Percentiles rank a stretch among this genome's conserved stretches.
Conservation (phyloP, 306 rosid species). For the Betula pendula region DNA sequence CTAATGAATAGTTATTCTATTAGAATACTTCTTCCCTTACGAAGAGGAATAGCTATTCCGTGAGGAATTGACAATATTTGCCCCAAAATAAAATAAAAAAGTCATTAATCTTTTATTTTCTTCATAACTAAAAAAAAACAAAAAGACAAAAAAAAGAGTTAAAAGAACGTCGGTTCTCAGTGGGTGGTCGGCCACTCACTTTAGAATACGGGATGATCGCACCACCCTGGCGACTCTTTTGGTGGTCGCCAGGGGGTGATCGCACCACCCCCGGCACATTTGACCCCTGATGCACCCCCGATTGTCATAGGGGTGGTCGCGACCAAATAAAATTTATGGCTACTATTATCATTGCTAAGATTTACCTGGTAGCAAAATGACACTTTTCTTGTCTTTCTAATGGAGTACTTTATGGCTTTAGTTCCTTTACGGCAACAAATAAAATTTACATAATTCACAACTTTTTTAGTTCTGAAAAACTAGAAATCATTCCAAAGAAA, state of each 20-base stretch:
- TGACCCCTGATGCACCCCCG: constrained; percentile 77
- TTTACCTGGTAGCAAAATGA: neutral
- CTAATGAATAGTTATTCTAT: too few relatives aligned
- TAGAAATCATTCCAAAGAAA: neutral
- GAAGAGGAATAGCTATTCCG: too few relatives aligned
- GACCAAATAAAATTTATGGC: constrained; percentile 16
- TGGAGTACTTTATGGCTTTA: neutral
- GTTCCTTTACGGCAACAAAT: neutral
- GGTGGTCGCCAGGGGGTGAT: too few relatives aligned
- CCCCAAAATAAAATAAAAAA: constrained; percentile 78
- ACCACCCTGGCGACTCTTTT: too few relatives aligned
- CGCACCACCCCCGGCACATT: too few relatives aligned
- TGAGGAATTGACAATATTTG: too few relatives aligned
- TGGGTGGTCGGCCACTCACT: too few relatives aligned
- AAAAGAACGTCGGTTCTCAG: too few relatives aligned
- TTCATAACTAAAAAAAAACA: too few relatives aligned
- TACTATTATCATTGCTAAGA: neutral
- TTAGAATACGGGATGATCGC: too few relatives aligned
- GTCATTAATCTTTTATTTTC: constrained; percentile 77
- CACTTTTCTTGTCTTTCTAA: neutral
- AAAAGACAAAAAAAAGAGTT: too few relatives aligned
- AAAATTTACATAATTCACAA: neutral
- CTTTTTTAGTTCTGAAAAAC: neutral
- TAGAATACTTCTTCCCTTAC: too few relatives aligned
- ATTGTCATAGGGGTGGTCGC: constrained; percentile 85